These are phyloP conservation scores for Boletales sp. DNA, from an alignment of 768 basidiomycete genomes.

Conservation along the genomic window DNA sequence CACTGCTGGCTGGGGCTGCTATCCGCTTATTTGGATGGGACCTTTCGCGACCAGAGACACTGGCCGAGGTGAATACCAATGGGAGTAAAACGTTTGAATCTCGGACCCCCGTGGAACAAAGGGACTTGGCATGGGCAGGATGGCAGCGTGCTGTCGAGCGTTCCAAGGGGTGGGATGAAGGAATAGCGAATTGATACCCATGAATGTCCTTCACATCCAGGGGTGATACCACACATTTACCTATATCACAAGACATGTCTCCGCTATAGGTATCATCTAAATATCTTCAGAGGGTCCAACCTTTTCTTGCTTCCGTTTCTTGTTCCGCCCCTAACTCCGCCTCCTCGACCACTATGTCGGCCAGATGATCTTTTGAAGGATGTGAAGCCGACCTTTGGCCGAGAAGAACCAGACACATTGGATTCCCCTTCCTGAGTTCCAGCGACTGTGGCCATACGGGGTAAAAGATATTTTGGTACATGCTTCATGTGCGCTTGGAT, in stretches of 20 bases:
- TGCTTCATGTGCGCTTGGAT: slow-evolving; percentile 95
- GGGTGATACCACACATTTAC: background rate
- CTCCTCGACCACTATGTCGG: slow-evolving; percentile 51
- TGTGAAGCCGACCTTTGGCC: slow-evolving; percentile 52
- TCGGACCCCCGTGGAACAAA: slow-evolving; percentile 43
- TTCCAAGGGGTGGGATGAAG: slow-evolving; percentile 78
- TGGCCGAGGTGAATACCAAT: slow-evolving; percentile 82
- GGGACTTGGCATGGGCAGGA: slow-evolving; percentile 64
- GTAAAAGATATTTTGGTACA: slow-evolving; percentile 89
- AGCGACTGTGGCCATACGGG: slow-evolving; percentile 55
- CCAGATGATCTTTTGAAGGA: slow-evolving; percentile 63
- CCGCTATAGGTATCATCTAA: slow-evolving; percentile 35
- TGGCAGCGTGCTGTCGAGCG: slow-evolving; percentile 92
- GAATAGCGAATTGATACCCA: slow-evolving; percentile 28
- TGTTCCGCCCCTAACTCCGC: slow-evolving; percentile 38
- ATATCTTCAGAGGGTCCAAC: slow-evolving; percentile 80
- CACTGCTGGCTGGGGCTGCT: slow-evolving; percentile 88
- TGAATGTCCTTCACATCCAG: no score
- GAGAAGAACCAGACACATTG: slow-evolving; percentile 4
- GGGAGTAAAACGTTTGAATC: slow-evolving; percentile 74
- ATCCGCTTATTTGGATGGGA: slow-evolving; percentile 92
- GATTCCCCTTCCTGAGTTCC: slow-evolving; percentile 32
- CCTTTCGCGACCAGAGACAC: slow-evolving; percentile 74
- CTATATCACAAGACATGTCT: background rate
- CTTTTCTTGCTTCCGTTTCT: slow-evolving; percentile 56